Evolutionary conservation across 1,284 basidiomycete genomes (phyloP), one percentile per base, ranked within the genome.

Genomic region (Malassezia caprae): DNA sequence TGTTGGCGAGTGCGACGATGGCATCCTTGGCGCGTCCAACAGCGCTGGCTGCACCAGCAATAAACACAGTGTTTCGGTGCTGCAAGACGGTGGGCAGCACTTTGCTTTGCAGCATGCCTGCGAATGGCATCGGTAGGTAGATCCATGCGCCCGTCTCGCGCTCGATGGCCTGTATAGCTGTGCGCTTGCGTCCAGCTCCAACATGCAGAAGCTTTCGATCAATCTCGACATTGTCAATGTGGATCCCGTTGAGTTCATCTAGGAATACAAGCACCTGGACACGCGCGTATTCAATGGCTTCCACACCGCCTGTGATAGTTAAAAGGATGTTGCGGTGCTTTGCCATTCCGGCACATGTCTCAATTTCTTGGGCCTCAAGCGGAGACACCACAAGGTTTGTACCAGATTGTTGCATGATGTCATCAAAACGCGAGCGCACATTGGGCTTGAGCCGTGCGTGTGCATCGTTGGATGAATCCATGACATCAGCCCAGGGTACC

Each of bases 61-160:
- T 93, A 85, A 89, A 94, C 56, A 96, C 86, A 35, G 85, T 79
- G 75, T 89, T 90, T 71, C 76, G 83, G 80, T 76, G 79, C 63
- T 10, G 23, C 53, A 54, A 85, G 83, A 19, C 82, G 80, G 27
- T 57, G 45, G 42, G n/a, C 23, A 46, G 41, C n/a, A 56, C 40
- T 15, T 35, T 41, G 26, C 60, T 56, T 23, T 62, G 61, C 44
- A 91, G 80, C 19, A 91, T 82, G 44, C 88, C 89, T 63, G 90
- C 86, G 50, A 96, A 79, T 40, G 90, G 85, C 5, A 89, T 88
- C 27, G 93, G 90, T 62, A 89, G 81, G 76, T 96, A 98, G 58
- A 98, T 88, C 73, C 93, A 98, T 54, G 93, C 96, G 0, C 85
- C 90, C 0, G 93, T 96, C 76, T 96, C 90, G 76, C 96, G 90